These are phyloP conservation scores for Echeveria elegans DNA, from an alignment of 164 flowering plant genomes.

Conservation along the genomic window DNA sequence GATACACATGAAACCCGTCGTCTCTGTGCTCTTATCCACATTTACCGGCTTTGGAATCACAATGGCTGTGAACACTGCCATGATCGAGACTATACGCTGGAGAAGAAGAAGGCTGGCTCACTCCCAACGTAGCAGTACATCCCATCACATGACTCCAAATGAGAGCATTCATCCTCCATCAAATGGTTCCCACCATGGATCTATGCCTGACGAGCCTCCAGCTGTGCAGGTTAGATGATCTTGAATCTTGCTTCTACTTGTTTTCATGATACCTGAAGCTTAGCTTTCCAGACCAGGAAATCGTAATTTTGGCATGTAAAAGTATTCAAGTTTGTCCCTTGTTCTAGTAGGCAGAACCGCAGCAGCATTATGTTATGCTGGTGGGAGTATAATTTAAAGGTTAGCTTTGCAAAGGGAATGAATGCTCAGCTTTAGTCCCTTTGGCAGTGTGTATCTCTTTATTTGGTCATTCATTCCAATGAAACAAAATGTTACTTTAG, in stretches of 20 bases:
- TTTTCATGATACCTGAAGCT: no score
- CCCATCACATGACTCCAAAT: conserved; percentile 10
- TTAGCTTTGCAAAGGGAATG: no score
- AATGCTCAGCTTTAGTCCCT: no score
- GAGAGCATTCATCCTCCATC: conserved; percentile 9
- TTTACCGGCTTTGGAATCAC: conserved; percentile 52
- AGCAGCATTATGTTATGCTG: neutral
- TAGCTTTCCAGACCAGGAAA: neutral
- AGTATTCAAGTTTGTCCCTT: no score
- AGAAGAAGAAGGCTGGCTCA: conserved; percentile 15
- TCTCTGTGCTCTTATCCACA: conserved; percentile 34
- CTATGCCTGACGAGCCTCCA: conserved; percentile 10
- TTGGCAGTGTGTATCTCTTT: no score
- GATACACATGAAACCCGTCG: conserved; percentile 41
- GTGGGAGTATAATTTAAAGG: neutral
- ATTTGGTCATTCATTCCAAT: neutral
- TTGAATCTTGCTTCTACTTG: no score
- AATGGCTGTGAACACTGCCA: conserved; percentile 26
- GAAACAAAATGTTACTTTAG: no score
- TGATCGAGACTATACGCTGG: conserved; percentile 17
- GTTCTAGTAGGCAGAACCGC: neutral
- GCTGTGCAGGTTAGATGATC: conserved; percentile 3
- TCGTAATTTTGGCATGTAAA: neutral
- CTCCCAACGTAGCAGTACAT: conserved; percentile 2
- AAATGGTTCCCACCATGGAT: conserved; percentile 12